A percentile compares a stretch with the other conserved stretches of the same genome.
Conservation (phyloP, 768 basidiomycete genomes). For the Amanita pseudoporphyria region DNA sequence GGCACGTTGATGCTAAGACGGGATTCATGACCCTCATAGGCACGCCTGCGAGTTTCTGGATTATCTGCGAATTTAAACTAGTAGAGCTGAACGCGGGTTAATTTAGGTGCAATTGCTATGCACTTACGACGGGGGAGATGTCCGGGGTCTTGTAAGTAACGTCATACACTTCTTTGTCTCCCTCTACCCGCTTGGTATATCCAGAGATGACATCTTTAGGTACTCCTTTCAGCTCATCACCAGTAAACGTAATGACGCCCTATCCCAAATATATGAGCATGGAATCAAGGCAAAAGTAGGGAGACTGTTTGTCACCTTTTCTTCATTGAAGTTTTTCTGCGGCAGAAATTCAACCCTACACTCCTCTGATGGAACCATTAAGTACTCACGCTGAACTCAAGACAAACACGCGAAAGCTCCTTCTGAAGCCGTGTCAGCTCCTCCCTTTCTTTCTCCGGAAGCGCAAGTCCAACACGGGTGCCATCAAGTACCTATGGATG, state of each 20-base stretch:
- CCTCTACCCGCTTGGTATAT: constrained; percentile 57
- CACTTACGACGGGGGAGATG: constrained; percentile 62
- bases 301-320: constrained; percentile 41
- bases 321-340: constrained; percentile 87
- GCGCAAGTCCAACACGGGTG: constrained; percentile 66
- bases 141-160: constrained; percentile 80
- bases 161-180: constrained; percentile 50
- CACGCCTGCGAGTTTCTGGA: constrained; percentile 57
- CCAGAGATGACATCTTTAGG: constrained; percentile 74
- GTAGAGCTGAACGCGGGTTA: background rate
- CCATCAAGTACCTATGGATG: constrained; percentile 53
- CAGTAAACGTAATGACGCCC: constrained; percentile 56
- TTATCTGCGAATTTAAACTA: constrained; percentile 76
- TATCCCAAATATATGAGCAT: constrained; percentile 16
- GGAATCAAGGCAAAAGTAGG: background rate
- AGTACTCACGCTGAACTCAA: constrained; percentile 66
- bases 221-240: constrained; percentile 71
- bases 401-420: constrained; percentile 61
- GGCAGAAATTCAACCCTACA: background rate
- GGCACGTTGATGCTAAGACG: constrained; percentile 63
- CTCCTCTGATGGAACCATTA: background rate
- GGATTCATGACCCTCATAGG: constrained; percentile 59
- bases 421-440: constrained; percentile 59
- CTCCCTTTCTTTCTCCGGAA: constrained; percentile 53
- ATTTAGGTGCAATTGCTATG: background rate